Evolutionary conservation across 2,329 filamentous ascomycete genomes (phyloP), one percentile per base, ranked within the genome.

Genomic region (Fusarium hostae): DNA sequence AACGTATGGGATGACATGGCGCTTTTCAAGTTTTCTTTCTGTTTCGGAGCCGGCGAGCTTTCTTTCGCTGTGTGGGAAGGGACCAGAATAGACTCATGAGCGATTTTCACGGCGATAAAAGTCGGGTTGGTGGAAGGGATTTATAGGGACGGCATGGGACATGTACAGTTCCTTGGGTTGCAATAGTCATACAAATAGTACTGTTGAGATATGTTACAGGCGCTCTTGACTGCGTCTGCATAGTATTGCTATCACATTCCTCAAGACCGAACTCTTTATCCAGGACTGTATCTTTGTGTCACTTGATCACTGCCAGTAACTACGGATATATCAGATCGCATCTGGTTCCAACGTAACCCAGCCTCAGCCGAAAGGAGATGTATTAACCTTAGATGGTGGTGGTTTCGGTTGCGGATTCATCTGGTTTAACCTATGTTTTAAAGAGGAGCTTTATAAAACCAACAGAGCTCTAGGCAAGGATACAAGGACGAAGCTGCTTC

Each of bases 41-140:
- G 26, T 18, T 55, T 24, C 30, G 67, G 67, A 59, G 75, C 70
- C 67, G 71, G 75, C 67, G 75, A 70, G 75, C 75, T 75, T 66
- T 26, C 52, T 68, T 64, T 47, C 54, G 58, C 40, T 55, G 40
- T 59, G 50, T 26, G 63, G 61, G 45, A 69, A 68, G 39, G 64
- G 41, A 62, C 30, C 52, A 70, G 43, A 71, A 68, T 72, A 75
- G 63, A 72, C 48, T 59, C 57, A 60, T 35, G 50, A 59, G 62
- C 24, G 50, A 52, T 61, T 54, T 28, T 60, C 48, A 44, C 22
- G 28, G 50, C 9, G 60, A 59, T 41, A 66, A 66, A 59, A 66
- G 54, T 26, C 40, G 35, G 57, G 34, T 40, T 47, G 37, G 37
- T 43, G 41, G 55, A 56, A 58, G 56, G 59, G 47, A 55, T 57